Percentiles rank a stretch among this genome's conserved stretches.
Conservation (phyloP, 202 grass and related monocot species). For the Bolboschoenoplectus hybrid region DNA sequence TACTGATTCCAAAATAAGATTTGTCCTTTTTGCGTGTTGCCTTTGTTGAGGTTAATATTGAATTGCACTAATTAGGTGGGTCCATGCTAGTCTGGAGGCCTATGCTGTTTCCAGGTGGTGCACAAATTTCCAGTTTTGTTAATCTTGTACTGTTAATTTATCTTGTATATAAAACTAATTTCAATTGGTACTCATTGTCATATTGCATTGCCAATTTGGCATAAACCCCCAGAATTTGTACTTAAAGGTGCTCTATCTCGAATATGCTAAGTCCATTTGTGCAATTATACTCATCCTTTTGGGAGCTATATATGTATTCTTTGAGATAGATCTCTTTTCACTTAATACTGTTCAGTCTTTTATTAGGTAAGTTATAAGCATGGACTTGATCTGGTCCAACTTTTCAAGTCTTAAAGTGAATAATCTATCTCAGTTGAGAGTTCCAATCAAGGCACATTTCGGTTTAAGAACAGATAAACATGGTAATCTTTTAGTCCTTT, state of each 20-base stretch:
- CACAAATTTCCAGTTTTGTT: background rate
- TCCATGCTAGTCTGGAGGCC: background rate
- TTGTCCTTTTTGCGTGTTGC: background rate
- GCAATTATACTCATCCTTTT: slow-evolving; percentile 40
- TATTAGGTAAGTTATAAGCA: slow-evolving; percentile 39
- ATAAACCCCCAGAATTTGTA: background rate
- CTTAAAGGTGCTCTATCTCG: background rate
- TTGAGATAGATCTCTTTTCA: slow-evolving; percentile 22
- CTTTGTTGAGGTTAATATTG: slow-evolving; percentile 5
- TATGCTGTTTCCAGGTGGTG: background rate
- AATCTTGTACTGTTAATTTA: slow-evolving; percentile 3
- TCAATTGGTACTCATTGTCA: background rate
- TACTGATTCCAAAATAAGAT: background rate
- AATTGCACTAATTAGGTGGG: background rate
- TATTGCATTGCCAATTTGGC: slow-evolving; percentile 17
- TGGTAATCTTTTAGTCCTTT: slow-evolving; percentile 30
- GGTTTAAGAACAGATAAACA: slow-evolving; percentile 43
- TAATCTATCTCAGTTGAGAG: slow-evolving; percentile 31
- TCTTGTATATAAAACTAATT: slow-evolving; percentile 8
- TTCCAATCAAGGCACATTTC: slow-evolving; percentile 37
- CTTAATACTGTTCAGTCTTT: slow-evolving; percentile 24
- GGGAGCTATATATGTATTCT: slow-evolving; percentile 48
- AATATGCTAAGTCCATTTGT: slow-evolving; percentile 45
- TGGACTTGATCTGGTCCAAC: slow-evolving; percentile 44
- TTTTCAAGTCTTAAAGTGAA: slow-evolving; percentile 41